Conservation (phyloP, 2,329 filamentous ascomycete genomes). For the Pezicula carpinea region DNA sequence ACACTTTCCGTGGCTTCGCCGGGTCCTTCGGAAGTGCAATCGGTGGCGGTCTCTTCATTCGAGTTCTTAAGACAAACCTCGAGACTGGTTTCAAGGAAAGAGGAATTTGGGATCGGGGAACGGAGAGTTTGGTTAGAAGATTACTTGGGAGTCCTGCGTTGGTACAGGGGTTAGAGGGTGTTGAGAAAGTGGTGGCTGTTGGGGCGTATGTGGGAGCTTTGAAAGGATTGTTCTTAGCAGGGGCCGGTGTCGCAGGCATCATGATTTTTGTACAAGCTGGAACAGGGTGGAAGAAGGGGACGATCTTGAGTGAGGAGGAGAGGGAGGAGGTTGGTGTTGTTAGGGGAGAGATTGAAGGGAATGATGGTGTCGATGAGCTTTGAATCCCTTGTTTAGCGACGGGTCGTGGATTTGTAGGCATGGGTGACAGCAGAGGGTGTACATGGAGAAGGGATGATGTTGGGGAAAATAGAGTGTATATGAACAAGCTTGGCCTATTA, state of each 20-base stretch:
- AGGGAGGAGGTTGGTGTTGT: constrained; percentile 1
- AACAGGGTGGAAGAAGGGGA: constrained; percentile 46
- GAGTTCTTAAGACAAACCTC: constrained; percentile 18
- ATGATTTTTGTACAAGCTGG: constrained; percentile 51
- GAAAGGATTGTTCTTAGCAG: constrained; percentile 46
- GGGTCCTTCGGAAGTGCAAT: constrained; percentile 77
- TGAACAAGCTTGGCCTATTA: too few species aligned
- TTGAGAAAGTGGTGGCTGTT: constrained; percentile 46
- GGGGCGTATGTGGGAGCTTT: constrained; percentile 49
- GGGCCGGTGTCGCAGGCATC: constrained; percentile 41
- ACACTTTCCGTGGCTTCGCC: constrained; percentile 77
- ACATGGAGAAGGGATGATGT: too few species aligned
- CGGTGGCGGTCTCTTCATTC: constrained; percentile 55
- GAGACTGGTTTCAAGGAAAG: constrained; percentile 33
- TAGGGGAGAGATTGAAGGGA: constrained; percentile 2
- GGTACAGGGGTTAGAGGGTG: constrained; percentile 42
- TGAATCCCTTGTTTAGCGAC: too few species aligned
- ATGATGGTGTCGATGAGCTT: constrained; percentile 11
- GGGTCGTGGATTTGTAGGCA: too few species aligned
- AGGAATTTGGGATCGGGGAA: constrained; percentile 16
- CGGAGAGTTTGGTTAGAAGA: constrained; percentile 43
- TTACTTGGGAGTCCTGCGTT: constrained; percentile 55
- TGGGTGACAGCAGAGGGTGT: too few species aligned
- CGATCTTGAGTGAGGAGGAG: constrained; percentile 16
- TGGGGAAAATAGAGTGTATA: too few species aligned